Base-by-base conservation (phyloP, 108 stramenopile species). In the Cylindrotheca fusiformis region DNA sequence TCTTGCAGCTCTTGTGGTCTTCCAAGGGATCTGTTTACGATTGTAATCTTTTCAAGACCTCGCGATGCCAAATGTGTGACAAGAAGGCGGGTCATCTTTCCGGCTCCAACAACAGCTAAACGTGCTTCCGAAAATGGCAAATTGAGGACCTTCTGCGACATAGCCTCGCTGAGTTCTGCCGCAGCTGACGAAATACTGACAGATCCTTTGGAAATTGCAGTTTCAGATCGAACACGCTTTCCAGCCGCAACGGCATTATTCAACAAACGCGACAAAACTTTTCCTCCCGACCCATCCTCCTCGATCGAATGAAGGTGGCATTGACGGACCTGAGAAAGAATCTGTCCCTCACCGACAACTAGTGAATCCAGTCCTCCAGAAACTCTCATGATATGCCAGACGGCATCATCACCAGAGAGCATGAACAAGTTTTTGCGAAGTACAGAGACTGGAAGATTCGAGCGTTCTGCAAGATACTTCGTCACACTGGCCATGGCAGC, bases 321-420 rank as follows among this genome's bases (percentile, higher is more conserved):
- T 68, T 95, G 94, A 44, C 95, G 79, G 4, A 97, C 95, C 79
- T 99, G 98, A 17, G 90, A 86, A 14, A 99, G 67, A 73, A 99
- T 99, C 77, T 99, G 98, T 44, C 97, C 97, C 76, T 99, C 98
- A 18, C 98, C 98, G 2, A 99, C 97, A n/a, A 99, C 92, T 50
- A 99, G 76, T 1, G 95, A 96, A 72, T 99, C 98, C 53, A 99
- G 73, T 26, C 98, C 98, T 19, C 95, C 98, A 20, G 96, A 81
- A 8, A 99, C 98, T 28, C 95, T 76, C 84, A 99, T 90, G 65
- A 97, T 71, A 75, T 99, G 98, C 95, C 96, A 97, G 0, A 97
- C 95, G 49, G 96, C 96, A 60, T 99, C 98, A 46, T 97, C 95
- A 3, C 89, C 94, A 25, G 79, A 77, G 25, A 99, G 75, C 91